phyloP scores from a whole-genome alignment of 345 rosid genomes.

The Populus simonii region DNA sequence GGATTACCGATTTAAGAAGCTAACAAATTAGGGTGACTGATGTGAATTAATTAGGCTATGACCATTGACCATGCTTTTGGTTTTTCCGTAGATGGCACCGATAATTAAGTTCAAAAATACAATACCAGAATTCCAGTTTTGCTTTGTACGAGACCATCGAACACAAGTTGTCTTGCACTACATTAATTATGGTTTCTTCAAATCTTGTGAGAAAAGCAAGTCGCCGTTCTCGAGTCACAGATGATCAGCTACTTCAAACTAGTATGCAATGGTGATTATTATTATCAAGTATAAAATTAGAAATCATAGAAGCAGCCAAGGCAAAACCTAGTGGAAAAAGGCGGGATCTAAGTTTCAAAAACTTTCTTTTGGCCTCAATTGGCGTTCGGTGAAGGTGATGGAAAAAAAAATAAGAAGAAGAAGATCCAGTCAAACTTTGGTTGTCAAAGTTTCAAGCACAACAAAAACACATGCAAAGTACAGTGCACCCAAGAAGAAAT shows the following conservation, averaged over 20 bases:
- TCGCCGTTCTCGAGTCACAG: too few relatives aligned
- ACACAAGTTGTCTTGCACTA: too few relatives aligned
- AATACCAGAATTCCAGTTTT: background rate
- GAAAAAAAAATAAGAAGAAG: background rate
- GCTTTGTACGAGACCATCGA: background rate
- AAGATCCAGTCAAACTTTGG: conserved; percentile 36
- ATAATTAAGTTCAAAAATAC: background rate
- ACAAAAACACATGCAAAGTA: conserved; percentile 6
- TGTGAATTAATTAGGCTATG: background rate
- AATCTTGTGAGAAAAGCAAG: too few relatives aligned
- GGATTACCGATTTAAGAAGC: too few relatives aligned
- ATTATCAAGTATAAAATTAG: background rate
- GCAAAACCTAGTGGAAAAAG: background rate
- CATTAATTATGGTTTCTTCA: too few relatives aligned
- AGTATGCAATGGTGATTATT: background rate
- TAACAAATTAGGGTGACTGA: too few relatives aligned
- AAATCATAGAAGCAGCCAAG: background rate
- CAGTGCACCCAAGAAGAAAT: conserved; percentile 8
- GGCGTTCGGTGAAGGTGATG: conserved; percentile 28
- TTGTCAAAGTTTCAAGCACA: conserved; percentile 25
- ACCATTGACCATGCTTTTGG: background rate
- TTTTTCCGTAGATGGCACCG: background rate
- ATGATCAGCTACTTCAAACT: background rate
- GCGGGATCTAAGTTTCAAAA: conserved; percentile 29
- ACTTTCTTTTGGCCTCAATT: conserved; percentile 21